A percentile compares a stretch with the other conserved stretches of the same genome.
These are phyloP conservation scores for Punctularia strigosozonata DNA, from an alignment of 768 basidiomycete genomes.

Conservation along the genomic window DNA sequence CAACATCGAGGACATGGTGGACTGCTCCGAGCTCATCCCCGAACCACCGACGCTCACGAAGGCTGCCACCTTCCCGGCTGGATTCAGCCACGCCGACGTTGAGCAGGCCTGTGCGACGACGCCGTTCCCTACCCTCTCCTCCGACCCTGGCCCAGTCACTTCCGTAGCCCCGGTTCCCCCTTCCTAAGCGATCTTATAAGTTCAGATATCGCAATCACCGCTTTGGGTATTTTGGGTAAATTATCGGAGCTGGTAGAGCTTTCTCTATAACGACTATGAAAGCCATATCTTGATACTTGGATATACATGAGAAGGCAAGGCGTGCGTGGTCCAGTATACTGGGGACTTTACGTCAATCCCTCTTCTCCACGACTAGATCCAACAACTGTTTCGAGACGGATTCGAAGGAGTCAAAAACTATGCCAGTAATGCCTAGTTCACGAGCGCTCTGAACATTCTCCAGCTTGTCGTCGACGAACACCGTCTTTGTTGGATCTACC, in stretches of 20 bases:
- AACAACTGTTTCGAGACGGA: constrained; percentile 33
- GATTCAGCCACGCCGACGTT: constrained; percentile 11
- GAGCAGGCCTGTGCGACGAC: constrained; percentile 15
- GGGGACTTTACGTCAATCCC: too few relatives aligned
- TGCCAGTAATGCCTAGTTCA: constrained; percentile 42
- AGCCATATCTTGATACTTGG: too few relatives aligned
- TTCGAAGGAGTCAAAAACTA: constrained; percentile 32
- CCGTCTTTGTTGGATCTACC: constrained; percentile 30
- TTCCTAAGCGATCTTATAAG: too few relatives aligned
- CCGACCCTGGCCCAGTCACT: constrained; percentile 9
- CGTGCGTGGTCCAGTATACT: too few relatives aligned
- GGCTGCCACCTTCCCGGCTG: constrained; percentile 11
- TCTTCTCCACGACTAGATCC: constrained; percentile 32
- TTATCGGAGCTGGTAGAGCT: too few relatives aligned
- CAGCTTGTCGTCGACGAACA: constrained; percentile 49
- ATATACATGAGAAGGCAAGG: too few relatives aligned
- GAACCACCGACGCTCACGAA: not conserved
- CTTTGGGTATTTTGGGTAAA: too few relatives aligned
- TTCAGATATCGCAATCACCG: too few relatives aligned
- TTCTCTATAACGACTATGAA: too few relatives aligned
- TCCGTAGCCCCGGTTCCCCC: constrained; percentile 10
- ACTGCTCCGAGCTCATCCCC: constrained; percentile 18
- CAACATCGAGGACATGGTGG: constrained; percentile 8
- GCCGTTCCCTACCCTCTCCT: constrained; percentile 10
- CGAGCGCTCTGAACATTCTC: constrained; percentile 49